These are phyloP conservation scores for Sporothrix pallida DNA, from an alignment of 2,329 filamentous ascomycete species.

Conservation along the genomic window DNA sequence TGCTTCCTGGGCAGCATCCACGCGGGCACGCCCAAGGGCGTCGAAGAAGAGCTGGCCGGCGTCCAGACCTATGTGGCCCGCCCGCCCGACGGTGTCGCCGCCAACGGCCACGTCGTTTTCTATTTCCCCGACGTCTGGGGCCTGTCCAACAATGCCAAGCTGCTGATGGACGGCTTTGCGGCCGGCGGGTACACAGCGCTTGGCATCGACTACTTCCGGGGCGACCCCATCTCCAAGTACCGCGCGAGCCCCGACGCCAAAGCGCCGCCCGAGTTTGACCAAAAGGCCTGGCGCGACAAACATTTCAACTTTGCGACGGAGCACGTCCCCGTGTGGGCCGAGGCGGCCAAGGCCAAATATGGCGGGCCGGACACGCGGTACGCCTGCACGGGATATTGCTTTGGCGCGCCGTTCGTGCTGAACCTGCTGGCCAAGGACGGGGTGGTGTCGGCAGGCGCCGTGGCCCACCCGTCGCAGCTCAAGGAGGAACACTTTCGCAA, in stretches of 20 bases:
- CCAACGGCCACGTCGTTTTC: slow-evolving; percentile 38
- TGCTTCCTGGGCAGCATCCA: slow-evolving; percentile 41
- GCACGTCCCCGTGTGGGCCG: slow-evolving; percentile 53
- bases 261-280: slow-evolving; percentile 52
- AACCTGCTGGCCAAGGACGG: slow-evolving; percentile 47
- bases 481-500: slow-evolving; percentile 54
- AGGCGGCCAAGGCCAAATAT: slow-evolving; percentile 47
- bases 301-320: slow-evolving; percentile 51
- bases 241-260: slow-evolving; percentile 39
- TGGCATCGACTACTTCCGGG: slow-evolving; percentile 39
- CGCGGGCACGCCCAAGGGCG: slow-evolving; percentile 40
- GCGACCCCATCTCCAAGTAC: slow-evolving; percentile 45
- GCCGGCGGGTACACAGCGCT: slow-evolving; percentile 36
- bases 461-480: slow-evolving; percentile 58
- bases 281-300: slow-evolving; percentile 55
- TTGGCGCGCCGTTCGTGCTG: slow-evolving; percentile 54
- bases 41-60: slow-evolving; percentile 37
- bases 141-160: slow-evolving; percentile 37
- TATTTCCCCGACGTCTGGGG: slow-evolving; percentile 39
- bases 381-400: slow-evolving; percentile 52
- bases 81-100: slow-evolving; percentile 34
- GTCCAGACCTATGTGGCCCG: slow-evolving; percentile 41
- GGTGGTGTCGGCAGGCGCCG: slow-evolving; percentile 51
- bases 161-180: slow-evolving; percentile 40
- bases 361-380: slow-evolving; percentile 46